Evolutionary conservation across 768 basidiomycete species (phyloP).

Genomic region (Collybia sordida): DNA sequence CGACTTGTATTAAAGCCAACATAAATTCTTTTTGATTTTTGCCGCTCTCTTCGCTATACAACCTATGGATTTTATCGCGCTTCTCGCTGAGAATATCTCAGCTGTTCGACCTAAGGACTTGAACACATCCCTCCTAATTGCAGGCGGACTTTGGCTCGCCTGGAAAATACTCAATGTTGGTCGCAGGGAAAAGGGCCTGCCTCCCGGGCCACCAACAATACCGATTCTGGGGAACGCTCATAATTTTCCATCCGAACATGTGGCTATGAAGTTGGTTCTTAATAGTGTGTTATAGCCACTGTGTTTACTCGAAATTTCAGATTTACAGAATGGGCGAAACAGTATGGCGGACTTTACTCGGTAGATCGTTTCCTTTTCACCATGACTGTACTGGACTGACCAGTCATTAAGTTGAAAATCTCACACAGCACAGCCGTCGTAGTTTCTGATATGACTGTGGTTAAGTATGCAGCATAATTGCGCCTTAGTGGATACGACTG

Average conservation of each 20-base stretch:
- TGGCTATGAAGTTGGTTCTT: no score
- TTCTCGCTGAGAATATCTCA: no score
- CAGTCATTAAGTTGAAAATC: not conserved
- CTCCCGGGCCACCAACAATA: slow-evolving; percentile 22
- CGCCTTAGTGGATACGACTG: not conserved
- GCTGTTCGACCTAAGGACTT: no score
- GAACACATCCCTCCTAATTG: not conserved
- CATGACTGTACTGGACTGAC: not conserved
- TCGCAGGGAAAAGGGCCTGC: slow-evolving; percentile 12
- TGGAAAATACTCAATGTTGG: slow-evolving; percentile 4
- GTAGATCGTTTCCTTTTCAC: not conserved
- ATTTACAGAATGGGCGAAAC: not conserved
- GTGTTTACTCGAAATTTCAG: not conserved
- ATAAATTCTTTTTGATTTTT: no score
- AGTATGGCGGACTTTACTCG: not conserved
- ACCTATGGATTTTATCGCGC: no score
- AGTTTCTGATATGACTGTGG: not conserved
- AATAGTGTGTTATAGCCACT: no score
- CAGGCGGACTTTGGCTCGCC: not conserved
- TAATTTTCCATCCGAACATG: slow-evolving; percentile 14
- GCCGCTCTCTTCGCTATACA: no score
- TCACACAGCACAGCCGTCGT: not conserved
- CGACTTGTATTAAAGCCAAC: no score
- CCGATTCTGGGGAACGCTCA: slow-evolving; percentile 21
- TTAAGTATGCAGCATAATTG: not conserved